These are phyloP conservation scores for Atkinsonella texensis DNA, from an alignment of 2,329 filamentous ascomycete genomes.

Conservation along the genomic window DNA sequence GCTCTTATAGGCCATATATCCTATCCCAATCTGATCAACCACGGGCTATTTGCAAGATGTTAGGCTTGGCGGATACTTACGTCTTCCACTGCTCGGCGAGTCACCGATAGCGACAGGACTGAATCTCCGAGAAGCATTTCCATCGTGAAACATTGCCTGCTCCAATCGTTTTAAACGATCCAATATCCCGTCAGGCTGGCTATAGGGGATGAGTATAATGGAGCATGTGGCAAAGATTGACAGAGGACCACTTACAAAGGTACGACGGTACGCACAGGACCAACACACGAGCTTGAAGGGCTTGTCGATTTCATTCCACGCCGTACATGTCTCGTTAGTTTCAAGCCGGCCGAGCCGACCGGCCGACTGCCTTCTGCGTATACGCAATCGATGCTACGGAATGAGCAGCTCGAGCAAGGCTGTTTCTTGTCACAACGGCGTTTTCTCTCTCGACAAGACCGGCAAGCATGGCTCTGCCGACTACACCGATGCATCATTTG, in stretches of 20 bases:
- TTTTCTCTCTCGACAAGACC: slow-evolving; percentile 7
- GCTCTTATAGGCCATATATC: neutral
- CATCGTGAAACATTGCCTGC: slow-evolving; percentile 1
- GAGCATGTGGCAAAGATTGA: neutral
- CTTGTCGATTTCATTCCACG: too few species aligned
- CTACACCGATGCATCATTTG: slow-evolving; percentile 7
- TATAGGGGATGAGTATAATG: neutral
- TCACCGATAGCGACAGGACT: neutral
- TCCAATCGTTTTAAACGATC: slow-evolving; percentile 4
- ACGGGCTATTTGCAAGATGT: too few species aligned
- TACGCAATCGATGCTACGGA: slow-evolving; percentile 9
- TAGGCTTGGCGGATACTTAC: neutral
- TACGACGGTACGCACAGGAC: too few species aligned
- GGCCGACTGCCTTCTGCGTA: neutral
- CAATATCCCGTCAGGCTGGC: slow-evolving; percentile 9
- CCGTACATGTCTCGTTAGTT: neutral
- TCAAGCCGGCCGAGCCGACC: neutral
- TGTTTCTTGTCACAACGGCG: slow-evolving; percentile 7
- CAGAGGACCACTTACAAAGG: too few species aligned
- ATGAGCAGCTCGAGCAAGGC: slow-evolving; percentile 9
- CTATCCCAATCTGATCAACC: neutral
- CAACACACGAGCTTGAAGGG: too few species aligned
- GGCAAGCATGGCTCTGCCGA: slow-evolving; percentile 3
- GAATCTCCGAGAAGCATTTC: neutral
- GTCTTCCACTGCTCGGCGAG: neutral